Base-by-base conservation (phyloP, 306 rosid species). In the Vigna angularis region DNA sequence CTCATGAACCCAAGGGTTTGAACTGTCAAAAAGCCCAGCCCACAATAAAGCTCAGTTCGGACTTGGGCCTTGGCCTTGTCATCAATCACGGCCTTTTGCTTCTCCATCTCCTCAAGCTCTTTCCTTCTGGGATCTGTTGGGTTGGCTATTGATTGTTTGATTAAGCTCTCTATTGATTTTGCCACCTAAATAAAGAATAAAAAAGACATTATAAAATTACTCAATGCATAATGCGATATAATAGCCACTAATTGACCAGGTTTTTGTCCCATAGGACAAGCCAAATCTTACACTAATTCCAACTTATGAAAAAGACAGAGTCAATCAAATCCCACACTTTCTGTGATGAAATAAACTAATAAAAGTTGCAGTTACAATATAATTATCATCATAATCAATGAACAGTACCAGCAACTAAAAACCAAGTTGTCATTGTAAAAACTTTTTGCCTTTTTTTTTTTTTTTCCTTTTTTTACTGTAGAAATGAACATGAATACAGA, bases 1-100 rank as follows among this genome's bases (percentile, higher is more conserved):
- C 98, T 87, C 89, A 93, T 90, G 71, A 91, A 90, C 4, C 87
- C 93, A 14, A 87, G 50, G 1, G 91, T 92, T 55, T 95, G 98
- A 47, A 45, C 52, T 9, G 82, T 9, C 0, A 92, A 4, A 0
- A 90, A 75, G 38, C 91, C 91, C 83, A 95, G 73, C 53, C 99
- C 99, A 49, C 79, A 84, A 40, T 79, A 85, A 0, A 95, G 90
- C 79, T 95, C 99, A 0, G 83, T 63, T 4, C 58, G 76, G 12
- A 88, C 97, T 18, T 69, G 81, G 52, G 85, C 86, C 79, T 79
- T 78, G 3, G 97, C 98, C 50, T 87, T 90, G 0, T 63, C 78
- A 40, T 95, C 96, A 5, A 93, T 89, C 2, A 44, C 1, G 0
- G 72, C 47, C 80, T 91, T 93, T 49, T 82, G 86, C 38, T 49